Evolutionary conservation across 768 basidiomycete species (phyloP), one percentile per base, ranked within the genome.

Genomic region (Termitomyces sp.): DNA sequence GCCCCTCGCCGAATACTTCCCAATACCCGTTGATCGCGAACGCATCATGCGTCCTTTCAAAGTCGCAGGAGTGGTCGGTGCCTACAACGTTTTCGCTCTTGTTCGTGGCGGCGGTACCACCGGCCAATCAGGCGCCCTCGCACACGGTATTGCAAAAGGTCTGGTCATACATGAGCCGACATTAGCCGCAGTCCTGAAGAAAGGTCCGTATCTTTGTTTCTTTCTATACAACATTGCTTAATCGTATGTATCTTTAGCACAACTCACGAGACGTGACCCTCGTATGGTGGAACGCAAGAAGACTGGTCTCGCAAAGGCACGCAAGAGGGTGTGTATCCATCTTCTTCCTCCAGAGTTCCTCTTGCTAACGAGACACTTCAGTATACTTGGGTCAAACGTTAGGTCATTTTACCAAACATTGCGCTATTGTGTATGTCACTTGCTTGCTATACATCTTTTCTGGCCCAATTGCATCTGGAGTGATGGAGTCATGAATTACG

Each of bases 221-320:
- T 11, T 49, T 60, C 14, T 60, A 16, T 48, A 57, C 54, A 30
- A 57, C 62, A 55, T 52, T 32, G 16, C 53, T 60, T 6, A 60
- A 18, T n/a, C 16, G 8, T 11, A 52, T 52, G 6, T 33, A 49
- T 60, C 57, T 60, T 0, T 68, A 97, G 95, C 91, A 58, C 88
- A 92, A 76, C 76, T 95, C 48, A 73, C 93, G 57, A 84, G 85
- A 70, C 86, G 95, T 65, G 96, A 99, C 78, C 93, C 94, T 47
- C 88, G 97, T 72, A 92, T 96, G 92, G 95, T 97, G 32, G 96
- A 99, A 75, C 82, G 96, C 65, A 99, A 99, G 78, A 99, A 99
- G 82, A 92, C 96, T 16, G 92, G 92, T 57, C 71, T 85, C 66
- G 84, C 89, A 59, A 97, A 97, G 77, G 94, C 96, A 59, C 86